Evolutionary conservation across 345 rosid genomes (phyloP).

Genomic region (Syzygium aqueum): DNA sequence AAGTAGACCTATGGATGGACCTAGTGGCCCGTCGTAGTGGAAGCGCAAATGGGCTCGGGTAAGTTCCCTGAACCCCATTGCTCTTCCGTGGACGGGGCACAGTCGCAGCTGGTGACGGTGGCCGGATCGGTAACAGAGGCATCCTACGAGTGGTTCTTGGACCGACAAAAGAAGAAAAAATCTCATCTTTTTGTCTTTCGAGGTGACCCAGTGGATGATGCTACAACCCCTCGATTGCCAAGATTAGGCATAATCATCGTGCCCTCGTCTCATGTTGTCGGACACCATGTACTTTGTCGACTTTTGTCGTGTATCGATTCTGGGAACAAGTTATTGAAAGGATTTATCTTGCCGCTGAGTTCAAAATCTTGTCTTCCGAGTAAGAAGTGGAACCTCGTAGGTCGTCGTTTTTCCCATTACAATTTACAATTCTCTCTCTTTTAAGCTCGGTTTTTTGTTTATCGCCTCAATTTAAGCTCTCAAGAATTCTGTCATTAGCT

Average conservation of each 20-base stretch:
- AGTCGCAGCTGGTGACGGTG: background rate
- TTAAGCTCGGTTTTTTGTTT: background rate
- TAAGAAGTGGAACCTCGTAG: background rate
- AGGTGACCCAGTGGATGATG: background rate
- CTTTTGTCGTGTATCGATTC: background rate
- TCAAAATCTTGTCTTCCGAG: background rate
- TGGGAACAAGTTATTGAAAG: background rate
- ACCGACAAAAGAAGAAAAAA: background rate
- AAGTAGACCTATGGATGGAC: background rate
- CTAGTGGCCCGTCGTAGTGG: background rate
- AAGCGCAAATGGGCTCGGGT: background rate
- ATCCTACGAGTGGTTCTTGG: background rate
- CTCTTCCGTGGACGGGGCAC: background rate
- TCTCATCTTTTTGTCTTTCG: background rate
- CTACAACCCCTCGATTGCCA: background rate
- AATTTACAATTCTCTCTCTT: background rate
- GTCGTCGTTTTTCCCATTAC: background rate
- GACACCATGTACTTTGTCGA: background rate
- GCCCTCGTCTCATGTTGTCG: background rate
- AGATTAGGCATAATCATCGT: background rate
- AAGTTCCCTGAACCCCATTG: background rate
- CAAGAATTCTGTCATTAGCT: background rate
- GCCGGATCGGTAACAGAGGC: background rate
- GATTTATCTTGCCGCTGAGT: background rate
- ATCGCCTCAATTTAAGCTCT: background rate